These are phyloP conservation scores for Tylopilus rubrobrunneus DNA, from an alignment of 768 basidiomycete species.

Conservation along the genomic window DNA sequence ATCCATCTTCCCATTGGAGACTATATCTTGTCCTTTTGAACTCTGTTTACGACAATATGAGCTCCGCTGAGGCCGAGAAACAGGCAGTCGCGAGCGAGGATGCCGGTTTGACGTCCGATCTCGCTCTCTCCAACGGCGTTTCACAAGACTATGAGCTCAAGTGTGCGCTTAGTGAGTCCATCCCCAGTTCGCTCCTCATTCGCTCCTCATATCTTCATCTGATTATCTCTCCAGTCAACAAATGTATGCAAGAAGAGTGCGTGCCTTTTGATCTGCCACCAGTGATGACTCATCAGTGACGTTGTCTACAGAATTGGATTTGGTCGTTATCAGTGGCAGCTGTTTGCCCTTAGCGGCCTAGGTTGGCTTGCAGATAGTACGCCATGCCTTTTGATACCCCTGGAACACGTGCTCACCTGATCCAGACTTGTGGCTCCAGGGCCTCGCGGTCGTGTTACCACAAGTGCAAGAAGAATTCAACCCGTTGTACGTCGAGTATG, in stretches of 20 bases:
- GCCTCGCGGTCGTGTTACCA: constrained; percentile 42
- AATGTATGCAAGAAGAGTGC: constrained; percentile 44
- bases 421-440: constrained; percentile 41
- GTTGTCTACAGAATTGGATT: constrained; percentile 40
- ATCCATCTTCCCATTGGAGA: not conserved
- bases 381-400: constrained; percentile 10
- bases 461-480: constrained; percentile 42
- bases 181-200: not conserved
- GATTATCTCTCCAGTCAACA: constrained; percentile 34
- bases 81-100: constrained; percentile 12
- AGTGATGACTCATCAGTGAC: constrained; percentile 1
- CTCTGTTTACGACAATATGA: constrained; percentile 6
- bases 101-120: constrained; percentile 1
- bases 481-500: constrained; percentile 41
- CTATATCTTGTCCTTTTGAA: not conserved
- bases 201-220: not conserved
- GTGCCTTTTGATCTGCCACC: constrained; percentile 11
- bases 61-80: constrained; percentile 14
- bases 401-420: constrained; percentile 21
- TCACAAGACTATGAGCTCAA: constrained; percentile 32
- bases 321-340: constrained; percentile 46
- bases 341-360: constrained; percentile 44
- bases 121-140: constrained; percentile 21
- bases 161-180: constrained; percentile 28
- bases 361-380: constrained; percentile 50